Evolutionary conservation across 192 early-diverging fungal genomes (phyloP), one percentile per base, ranked within the genome.

Genomic region (Rhizophagus sp.): DNA sequence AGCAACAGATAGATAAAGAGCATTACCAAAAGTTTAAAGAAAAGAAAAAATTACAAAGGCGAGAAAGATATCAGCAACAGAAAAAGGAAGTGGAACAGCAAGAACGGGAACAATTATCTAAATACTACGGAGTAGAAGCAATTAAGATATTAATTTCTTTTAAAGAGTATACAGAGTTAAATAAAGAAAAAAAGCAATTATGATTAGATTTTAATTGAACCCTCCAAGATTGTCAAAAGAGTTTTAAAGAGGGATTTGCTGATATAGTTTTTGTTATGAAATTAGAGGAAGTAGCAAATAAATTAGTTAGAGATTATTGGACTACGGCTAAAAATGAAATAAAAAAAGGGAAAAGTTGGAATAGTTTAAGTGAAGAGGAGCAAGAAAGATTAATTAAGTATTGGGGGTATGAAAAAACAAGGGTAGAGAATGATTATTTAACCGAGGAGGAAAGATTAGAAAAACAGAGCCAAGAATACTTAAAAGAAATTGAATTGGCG

Each of bases 221-320:
- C 52, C 72, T 73, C 0, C 1, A 73, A 73, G 49, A 73, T 49
- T 50, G 22, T 47, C 4, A n/a, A 50, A 5, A 73, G n/a, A 8
- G 1, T 1, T 1, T 49, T 11, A 49, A 49, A 1, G 47, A 49
- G 7, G 17, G 49, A 52, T 24, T 73, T 24, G 19, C 10, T 34
- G 50, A 52, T 30, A 73, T 57, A 8, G 24, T 22, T 52, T 0
- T 10, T 1, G 52, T 73, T 25, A 73, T 73, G 72, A 47, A 57
- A 73, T 25, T 73, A 44, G 22, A 34, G 8, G 5, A 73, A 50
- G 24, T 17, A 24, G 72, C 44, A 1, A 17, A 15, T 22, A 44
- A 24, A 17, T 73, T 73, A 73, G 34, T 73, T 4, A 52, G 44
- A 24, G 72, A 73, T 73, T 73, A 73, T 50, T 57, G 72, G 52